Evolutionary conservation across 495 filamentous ascomycete genomes (phyloP).

Genomic region (Ascobolus immersus): DNA sequence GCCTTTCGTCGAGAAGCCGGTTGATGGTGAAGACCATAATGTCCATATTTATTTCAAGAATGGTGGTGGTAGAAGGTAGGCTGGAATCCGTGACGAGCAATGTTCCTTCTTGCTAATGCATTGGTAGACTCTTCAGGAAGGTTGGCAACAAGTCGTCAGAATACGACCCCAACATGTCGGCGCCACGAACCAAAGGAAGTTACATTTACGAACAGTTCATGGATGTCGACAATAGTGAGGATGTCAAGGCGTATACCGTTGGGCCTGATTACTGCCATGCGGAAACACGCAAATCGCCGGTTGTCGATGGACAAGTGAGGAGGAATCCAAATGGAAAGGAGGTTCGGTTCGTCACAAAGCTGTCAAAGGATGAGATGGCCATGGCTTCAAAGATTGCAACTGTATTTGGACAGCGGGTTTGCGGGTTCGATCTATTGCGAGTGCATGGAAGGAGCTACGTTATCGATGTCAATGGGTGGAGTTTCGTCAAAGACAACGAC

Average conservation of each 20-base stretch:
- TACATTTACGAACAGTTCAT: conserved; percentile 96
- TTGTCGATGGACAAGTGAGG: conserved; percentile 84
- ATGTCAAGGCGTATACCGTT: conserved; percentile 97
- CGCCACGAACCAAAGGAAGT: conserved; percentile 54
- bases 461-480: conserved; percentile 98
- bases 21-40: conserved; percentile 96
- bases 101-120: too few relatives aligned
- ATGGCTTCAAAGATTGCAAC: conserved; percentile 77
- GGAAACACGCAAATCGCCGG: conserved; percentile 87
- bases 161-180: conserved; percentile 44
- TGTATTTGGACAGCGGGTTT: conserved; percentile 83
- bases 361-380: conserved; percentile 53
- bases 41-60: conserved; percentile 91
- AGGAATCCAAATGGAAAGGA: conserved; percentile 95
- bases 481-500: conserved; percentile 98
- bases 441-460: conserved; percentile 77
- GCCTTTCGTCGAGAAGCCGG: conserved; percentile 94
- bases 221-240: conserved; percentile 81
- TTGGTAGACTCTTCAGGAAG: conserved; percentile 87
- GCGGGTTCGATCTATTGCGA: conserved; percentile 84
- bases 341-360: conserved; percentile 70
- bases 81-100: too few relatives aligned
- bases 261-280: conserved; percentile 84
- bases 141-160: conserved; percentile 96
- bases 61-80: conserved; percentile 68